These are phyloP conservation scores for Tephrocybe sp. DNA, from an alignment of 768 basidiomycete species.

Conservation along the genomic window DNA sequence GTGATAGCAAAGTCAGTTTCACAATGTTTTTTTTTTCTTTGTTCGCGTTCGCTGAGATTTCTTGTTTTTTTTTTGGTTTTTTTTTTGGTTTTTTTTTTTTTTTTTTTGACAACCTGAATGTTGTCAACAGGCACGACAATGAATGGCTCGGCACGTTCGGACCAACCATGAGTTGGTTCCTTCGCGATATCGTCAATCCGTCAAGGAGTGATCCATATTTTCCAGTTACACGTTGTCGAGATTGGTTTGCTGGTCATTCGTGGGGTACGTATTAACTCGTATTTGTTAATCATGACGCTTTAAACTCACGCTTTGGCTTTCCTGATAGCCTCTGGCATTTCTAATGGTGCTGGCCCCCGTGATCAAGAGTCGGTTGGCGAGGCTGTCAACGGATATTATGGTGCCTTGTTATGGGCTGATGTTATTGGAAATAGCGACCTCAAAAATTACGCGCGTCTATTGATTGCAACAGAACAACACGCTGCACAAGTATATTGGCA, in stretches of 20 bases:
- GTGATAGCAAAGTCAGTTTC: slow-evolving; percentile 27
- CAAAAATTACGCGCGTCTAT: slow-evolving; percentile 28
- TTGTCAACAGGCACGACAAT: slow-evolving; percentile 4
- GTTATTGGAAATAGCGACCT: slow-evolving; percentile 27
- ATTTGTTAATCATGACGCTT: background rate
- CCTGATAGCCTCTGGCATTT: slow-evolving; percentile 29
- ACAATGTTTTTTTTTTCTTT: background rate
- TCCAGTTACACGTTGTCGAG: slow-evolving; percentile 27
- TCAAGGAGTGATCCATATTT: slow-evolving; percentile 28
- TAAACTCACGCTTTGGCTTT: background rate
- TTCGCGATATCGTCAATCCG: slow-evolving; percentile 32
- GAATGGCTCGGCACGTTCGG: slow-evolving; percentile 24
- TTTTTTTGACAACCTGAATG: background rate
- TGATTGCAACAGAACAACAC: slow-evolving; percentile 32
- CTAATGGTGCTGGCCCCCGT: slow-evolving; percentile 29
- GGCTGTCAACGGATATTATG: slow-evolving; percentile 33
- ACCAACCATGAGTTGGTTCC: slow-evolving; percentile 24
- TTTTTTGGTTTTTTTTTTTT: too few relatives aligned
- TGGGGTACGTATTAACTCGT: slow-evolving; percentile 25
- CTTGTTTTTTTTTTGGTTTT: background rate
- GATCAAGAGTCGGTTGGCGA: slow-evolving; percentile 33
- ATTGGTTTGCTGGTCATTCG: slow-evolving; percentile 36
- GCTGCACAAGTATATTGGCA: slow-evolving; percentile 34
- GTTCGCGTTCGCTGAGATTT: background rate
- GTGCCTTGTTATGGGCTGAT: slow-evolving; percentile 30